Conservation (phyloP, 805 yeast genomes). For the Candida germanica region DNA sequence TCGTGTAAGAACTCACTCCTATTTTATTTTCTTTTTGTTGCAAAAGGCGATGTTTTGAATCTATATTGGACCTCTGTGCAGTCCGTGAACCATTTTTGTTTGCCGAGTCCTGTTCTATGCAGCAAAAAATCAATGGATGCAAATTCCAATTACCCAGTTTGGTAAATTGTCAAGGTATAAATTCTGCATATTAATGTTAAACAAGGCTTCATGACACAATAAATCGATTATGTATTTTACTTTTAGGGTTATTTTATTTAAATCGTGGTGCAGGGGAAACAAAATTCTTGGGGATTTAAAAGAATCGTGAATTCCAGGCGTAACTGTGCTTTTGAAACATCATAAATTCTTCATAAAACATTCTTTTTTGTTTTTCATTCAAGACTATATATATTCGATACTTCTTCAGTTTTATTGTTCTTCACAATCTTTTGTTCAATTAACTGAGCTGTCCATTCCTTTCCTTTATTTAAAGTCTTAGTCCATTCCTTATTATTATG, state of each 20-base stretch:
- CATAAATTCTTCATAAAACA: too few relatives aligned
- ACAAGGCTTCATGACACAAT: background rate
- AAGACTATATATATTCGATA: too few relatives aligned
- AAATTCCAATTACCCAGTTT: background rate
- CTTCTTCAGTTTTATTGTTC: background rate
- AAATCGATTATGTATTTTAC: too few relatives aligned
- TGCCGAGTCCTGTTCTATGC: too few relatives aligned
- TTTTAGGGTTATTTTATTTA: background rate
- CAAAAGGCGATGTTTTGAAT: too few relatives aligned
- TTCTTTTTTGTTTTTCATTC: background rate
- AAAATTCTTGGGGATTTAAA: background rate
- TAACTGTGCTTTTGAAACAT: background rate
- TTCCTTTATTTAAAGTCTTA: constrained; percentile 6
- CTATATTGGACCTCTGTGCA: too few relatives aligned
- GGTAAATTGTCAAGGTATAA: background rate
- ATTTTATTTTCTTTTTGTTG: too few relatives aligned
- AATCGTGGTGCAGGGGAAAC: background rate
- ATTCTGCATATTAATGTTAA: background rate
- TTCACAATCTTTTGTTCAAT: constrained; percentile 2
- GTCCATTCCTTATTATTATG: constrained; percentile 14
- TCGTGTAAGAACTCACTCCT: too few relatives aligned
- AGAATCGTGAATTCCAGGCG: background rate
- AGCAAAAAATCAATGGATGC: too few relatives aligned
- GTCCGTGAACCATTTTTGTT: too few relatives aligned
- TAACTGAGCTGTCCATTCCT: constrained; percentile 1